Base-by-base conservation (phyloP, 225 moss, liverwort and hornwort species). In the Sphagnum contortum region DNA sequence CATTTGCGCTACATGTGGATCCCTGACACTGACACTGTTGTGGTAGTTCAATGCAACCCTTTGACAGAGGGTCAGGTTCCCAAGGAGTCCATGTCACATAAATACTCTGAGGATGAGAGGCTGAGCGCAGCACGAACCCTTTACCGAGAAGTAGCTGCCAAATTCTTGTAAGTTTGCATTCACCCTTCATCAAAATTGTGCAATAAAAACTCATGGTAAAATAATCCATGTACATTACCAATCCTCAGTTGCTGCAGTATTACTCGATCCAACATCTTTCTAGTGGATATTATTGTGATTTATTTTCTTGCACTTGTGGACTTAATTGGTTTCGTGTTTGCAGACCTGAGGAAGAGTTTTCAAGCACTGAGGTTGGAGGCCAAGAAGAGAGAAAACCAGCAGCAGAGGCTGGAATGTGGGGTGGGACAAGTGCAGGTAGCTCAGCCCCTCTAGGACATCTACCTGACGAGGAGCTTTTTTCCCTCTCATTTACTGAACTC, bases 1-100 rank as follows among this genome's bases (percentile, higher is more conserved):
- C 96, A 98, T 70, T 74, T 92, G 53, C 79, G 89, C 45, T 98
- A 98, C 61, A 79, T 98, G 92, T 98, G 93, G 96, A 89, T 98
- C 48, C 96, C 96, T 62, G 80, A 80, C 76, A 89, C 96, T 64
- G 93, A 98, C 44, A 62, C 79, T 44, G 90, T 98, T 49, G 86
- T 98, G 5, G 89, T 98, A 9, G 79, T 98, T 59, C 93, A 87
- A 72, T 89, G 89, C 74, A 93, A 89, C 68, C 82, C 83, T 63
- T 57, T 93, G 50, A 69, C 85, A 57, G 82, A 89, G 48, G 87
- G 89, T 64, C 71, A 78, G 71, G 45, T 8, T 55, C 64, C 63
- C 12, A 79, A 91, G 67, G 87, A 77, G 61, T 66, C 59, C 47
- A 81, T 81, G n/a, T 55, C 74, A 4, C 57, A 79, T 3, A 87